Percentiles rank a stretch among this genome's conserved stretches.
Evolutionary conservation across 2,329 filamentous ascomycete genomes (phyloP).

Genomic region (Trichophyton schoenleinii): DNA sequence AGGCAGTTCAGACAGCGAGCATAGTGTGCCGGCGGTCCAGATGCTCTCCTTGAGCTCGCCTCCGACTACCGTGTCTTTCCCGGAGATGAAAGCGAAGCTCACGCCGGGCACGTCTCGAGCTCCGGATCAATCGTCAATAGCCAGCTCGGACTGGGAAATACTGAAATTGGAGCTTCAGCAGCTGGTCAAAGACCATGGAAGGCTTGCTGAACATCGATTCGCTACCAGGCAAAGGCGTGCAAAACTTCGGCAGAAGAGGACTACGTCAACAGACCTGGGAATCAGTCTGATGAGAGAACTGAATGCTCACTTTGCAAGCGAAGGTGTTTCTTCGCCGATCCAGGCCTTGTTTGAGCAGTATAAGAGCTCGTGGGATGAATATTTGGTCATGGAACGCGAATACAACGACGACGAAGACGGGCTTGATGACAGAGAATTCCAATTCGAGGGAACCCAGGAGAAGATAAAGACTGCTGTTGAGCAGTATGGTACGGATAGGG

Average conservation of each 20-base stretch:
- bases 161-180: slow-evolving; percentile 9
- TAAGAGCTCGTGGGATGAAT: slow-evolving; percentile 15
- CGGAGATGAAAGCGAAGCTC: background rate
- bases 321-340: slow-evolving; percentile 4
- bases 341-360: slow-evolving; percentile 14
- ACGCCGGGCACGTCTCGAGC: background rate
- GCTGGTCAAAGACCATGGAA: slow-evolving; percentile 16
- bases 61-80: background rate
- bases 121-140: background rate
- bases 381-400: slow-evolving; percentile 17
- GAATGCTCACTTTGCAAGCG: slow-evolving; percentile 11
- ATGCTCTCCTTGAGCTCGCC: background rate
- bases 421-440: slow-evolving; percentile 19
- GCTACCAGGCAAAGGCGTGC: slow-evolving; percentile 10
- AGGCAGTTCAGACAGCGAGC: background rate
- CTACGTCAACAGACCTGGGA: slow-evolving; percentile 16
- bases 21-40: background rate
- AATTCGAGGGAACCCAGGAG: slow-evolving; percentile 15
- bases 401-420: slow-evolving; percentile 19
- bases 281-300: slow-evolving; percentile 16
- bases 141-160: background rate
- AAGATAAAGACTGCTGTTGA: slow-evolving; percentile 9
- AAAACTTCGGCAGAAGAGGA: slow-evolving; percentile 17
- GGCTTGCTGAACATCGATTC: background rate
- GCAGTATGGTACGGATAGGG: background rate